A percentile compares a stretch with the other conserved stretches of the same genome.
Conservation (phyloP, 148 eudicot species). For the Rhododendron molle region DNA sequence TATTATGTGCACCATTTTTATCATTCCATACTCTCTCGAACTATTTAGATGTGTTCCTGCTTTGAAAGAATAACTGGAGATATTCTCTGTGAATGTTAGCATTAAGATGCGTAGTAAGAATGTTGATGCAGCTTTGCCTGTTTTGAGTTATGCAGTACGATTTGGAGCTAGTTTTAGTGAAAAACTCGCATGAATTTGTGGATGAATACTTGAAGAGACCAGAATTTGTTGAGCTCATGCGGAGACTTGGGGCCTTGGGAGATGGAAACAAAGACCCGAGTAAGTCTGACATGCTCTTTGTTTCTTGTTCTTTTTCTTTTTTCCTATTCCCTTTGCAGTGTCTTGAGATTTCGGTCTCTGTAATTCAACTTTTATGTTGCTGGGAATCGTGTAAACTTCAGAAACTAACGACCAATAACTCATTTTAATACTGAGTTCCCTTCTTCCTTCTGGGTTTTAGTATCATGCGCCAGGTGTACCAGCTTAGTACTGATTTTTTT, state of each 20-base stretch:
- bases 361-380: neutral
- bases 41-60: neutral
- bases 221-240: conserved; percentile 82
- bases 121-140: neutral
- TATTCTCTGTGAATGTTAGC: neutral
- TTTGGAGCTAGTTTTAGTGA: conserved; percentile 85
- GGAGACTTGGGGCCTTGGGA: conserved; percentile 93
- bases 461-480: neutral
- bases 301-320: neutral
- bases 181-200: conserved; percentile 80
- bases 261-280: conserved; percentile 82
- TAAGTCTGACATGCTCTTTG: conserved; percentile 26
- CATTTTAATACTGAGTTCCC: neutral
- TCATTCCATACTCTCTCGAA: neutral
- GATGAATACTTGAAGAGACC: conserved; percentile 85
- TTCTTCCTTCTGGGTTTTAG: neutral
- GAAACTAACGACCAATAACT: neutral
- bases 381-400: neutral
- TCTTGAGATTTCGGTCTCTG: neutral
- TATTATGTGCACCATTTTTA: neutral
- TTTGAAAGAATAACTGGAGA: neutral
- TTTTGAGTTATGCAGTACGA: conserved; percentile 52
- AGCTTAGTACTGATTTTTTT: neutral
- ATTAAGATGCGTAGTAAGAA: neutral
- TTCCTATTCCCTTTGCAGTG: neutral